Evolutionary conservation across 2,329 filamentous ascomycete genomes (phyloP).

Genomic region (Scopulariopsis brevicaulis): DNA sequence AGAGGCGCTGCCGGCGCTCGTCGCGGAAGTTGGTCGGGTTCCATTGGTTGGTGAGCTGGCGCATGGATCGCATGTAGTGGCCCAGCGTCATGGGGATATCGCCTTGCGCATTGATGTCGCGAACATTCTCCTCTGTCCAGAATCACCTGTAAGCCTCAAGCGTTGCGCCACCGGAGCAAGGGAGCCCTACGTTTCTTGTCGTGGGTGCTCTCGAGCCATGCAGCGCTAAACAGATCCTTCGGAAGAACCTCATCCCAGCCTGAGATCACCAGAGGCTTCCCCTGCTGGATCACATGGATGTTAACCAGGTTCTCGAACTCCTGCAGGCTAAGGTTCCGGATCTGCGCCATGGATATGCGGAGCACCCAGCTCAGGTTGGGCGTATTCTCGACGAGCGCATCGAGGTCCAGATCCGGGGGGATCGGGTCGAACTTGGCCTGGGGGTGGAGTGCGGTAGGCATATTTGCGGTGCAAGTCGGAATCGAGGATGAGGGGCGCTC

Average conservation of each 20-base stretch:
- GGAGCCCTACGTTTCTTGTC: constrained; percentile 59
- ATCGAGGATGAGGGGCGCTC: neutral
- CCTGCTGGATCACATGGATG: constrained; percentile 72
- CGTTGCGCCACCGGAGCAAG: neutral
- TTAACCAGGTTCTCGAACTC: constrained; percentile 79
- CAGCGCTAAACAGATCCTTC: constrained; percentile 62
- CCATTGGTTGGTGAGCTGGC: constrained; percentile 74
- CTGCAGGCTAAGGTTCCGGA: constrained; percentile 63
- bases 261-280: constrained; percentile 83
- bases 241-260: constrained; percentile 73
- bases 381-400: constrained; percentile 61
- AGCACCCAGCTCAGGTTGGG: constrained; percentile 82
- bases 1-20: constrained; percentile 72
- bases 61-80: constrained; percentile 85
- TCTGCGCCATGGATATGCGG: constrained; percentile 67
- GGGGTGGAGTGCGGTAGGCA: constrained; percentile 66
- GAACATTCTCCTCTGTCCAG: constrained; percentile 63
- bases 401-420: constrained; percentile 71
- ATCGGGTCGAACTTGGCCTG: constrained; percentile 89
- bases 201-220: constrained; percentile 71
- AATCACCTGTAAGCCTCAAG: neutral
- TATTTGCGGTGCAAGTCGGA: constrained; percentile 25
- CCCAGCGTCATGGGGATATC: constrained; percentile 77
- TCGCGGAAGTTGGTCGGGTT: constrained; percentile 65
- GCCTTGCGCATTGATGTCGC: constrained; percentile 62